Conservation (phyloP, 2,329 filamentous ascomycete species). For the Beauveria varroae region DNA sequence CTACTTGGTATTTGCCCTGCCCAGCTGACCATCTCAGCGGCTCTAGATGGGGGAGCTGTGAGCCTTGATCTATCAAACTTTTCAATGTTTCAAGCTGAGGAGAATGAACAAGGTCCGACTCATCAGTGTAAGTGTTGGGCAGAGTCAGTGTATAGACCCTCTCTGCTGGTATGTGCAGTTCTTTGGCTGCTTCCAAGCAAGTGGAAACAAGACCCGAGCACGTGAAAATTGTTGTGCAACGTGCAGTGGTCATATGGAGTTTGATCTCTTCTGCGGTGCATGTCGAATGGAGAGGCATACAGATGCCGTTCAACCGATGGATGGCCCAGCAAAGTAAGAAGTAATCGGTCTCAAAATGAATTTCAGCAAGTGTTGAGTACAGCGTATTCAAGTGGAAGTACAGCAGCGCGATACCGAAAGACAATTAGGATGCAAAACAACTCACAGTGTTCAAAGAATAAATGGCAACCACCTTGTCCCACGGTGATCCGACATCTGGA, state of each 20-base stretch:
- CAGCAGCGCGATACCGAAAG: neutral
- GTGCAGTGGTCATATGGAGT: neutral
- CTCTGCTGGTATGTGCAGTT: neutral
- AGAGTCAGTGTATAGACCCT: neutral
- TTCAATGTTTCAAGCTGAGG: neutral
- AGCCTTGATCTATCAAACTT: neutral
- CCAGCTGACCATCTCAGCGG: neutral
- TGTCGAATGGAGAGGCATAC: neutral
- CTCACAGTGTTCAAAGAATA: neutral
- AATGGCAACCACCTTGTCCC: neutral
- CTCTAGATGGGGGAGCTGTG: neutral
- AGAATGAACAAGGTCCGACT: neutral
- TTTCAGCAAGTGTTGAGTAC: neutral
- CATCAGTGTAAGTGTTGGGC: neutral
- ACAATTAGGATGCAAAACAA: neutral
- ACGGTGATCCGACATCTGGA: neutral
- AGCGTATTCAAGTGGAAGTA: neutral
- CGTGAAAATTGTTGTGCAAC: neutral
- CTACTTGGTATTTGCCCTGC: slow-evolving; percentile 1
- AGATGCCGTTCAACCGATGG: neutral
- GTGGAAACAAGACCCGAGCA: neutral
- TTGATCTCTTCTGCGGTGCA: neutral
- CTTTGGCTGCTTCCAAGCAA: neutral
- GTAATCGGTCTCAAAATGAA: neutral
- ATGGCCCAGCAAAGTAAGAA: neutral